Percentiles rank a stretch among this genome's conserved stretches.
These are phyloP conservation scores for Capronia americana DNA, from an alignment of 2,329 filamentous ascomycete species.

Conservation along the genomic window DNA sequence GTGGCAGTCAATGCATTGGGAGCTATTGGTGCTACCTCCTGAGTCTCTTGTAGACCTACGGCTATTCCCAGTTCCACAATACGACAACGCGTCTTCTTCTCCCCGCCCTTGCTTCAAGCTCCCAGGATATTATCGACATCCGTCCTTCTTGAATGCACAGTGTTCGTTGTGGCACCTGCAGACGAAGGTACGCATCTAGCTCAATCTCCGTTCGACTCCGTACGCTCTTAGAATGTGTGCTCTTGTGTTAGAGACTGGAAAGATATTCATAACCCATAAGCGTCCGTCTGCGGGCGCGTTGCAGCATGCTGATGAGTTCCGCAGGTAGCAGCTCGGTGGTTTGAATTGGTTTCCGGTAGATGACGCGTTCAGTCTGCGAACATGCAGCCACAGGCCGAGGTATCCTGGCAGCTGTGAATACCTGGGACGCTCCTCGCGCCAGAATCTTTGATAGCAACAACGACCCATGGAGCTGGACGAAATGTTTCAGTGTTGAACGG, in stretches of 20 bases:
- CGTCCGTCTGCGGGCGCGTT: neutral
- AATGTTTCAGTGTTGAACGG: neutral
- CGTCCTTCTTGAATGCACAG: neutral
- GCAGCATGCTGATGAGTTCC: neutral
- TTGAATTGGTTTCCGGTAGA: neutral
- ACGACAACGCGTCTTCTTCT: neutral
- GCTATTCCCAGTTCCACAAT: neutral
- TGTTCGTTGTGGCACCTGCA: neutral
- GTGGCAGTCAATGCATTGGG: neutral
- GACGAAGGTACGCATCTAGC: neutral
- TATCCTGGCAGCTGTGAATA: slow-evolving; percentile 11
- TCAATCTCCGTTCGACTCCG: neutral
- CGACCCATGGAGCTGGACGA: slow-evolving; percentile 19
- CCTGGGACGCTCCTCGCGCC: neutral
- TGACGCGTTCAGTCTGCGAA: neutral
- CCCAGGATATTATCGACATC: neutral
- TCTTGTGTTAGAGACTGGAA: neutral
- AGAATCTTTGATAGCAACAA: slow-evolving; percentile 17
- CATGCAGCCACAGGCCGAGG: slow-evolving; percentile 11
- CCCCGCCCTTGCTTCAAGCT: neutral
- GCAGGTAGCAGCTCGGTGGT: neutral
- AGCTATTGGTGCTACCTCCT: neutral
- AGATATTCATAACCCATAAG: neutral
- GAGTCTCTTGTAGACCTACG: neutral
- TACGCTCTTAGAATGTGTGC: neutral